Evolutionary conservation across 768 basidiomycete species (phyloP).

Genomic region (Antrodiella citrinella): DNA sequence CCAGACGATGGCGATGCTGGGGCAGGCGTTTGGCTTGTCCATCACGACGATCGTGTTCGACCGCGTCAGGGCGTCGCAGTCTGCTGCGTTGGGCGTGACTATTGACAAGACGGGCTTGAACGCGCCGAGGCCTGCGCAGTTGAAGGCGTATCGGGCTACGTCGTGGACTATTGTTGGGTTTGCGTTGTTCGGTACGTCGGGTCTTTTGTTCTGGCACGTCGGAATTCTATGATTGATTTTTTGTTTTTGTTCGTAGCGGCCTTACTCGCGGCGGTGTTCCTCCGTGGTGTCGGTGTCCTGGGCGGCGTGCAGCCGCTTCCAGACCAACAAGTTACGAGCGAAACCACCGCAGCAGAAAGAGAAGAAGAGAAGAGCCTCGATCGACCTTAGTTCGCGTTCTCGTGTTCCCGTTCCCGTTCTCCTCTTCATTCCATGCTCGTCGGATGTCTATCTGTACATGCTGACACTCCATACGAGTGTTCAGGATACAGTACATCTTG

Average conservation of each 20-base stretch:
- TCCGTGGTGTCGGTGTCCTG: neutral
- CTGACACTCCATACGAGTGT: too few species aligned
- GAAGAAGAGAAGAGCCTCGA: too few species aligned
- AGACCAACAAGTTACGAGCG: too few species aligned
- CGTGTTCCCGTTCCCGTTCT: too few species aligned
- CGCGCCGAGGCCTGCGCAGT: constrained; percentile 20
- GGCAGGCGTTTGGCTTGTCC: constrained; percentile 60
- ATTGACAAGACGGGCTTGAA: constrained; percentile 16
- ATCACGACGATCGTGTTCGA: constrained; percentile 66
- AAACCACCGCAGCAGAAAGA: too few species aligned
- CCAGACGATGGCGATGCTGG: constrained; percentile 70
- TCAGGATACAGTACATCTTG: too few species aligned
- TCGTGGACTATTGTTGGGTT: neutral
- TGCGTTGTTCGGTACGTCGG: neutral
- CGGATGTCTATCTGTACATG: too few species aligned
- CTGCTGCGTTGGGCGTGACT: constrained; percentile 24
- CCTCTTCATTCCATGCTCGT: too few species aligned
- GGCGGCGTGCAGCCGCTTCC: neutral
- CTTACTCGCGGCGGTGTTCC: neutral
- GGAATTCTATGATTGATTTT: neutral
- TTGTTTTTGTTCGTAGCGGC: neutral
- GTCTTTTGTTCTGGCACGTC: neutral
- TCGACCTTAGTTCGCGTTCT: too few species aligned
- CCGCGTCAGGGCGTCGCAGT: constrained; percentile 29
- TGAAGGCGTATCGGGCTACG: neutral